Conservation (phyloP, 306 rosid species). For the Glycyrrhiza uralensis region DNA sequence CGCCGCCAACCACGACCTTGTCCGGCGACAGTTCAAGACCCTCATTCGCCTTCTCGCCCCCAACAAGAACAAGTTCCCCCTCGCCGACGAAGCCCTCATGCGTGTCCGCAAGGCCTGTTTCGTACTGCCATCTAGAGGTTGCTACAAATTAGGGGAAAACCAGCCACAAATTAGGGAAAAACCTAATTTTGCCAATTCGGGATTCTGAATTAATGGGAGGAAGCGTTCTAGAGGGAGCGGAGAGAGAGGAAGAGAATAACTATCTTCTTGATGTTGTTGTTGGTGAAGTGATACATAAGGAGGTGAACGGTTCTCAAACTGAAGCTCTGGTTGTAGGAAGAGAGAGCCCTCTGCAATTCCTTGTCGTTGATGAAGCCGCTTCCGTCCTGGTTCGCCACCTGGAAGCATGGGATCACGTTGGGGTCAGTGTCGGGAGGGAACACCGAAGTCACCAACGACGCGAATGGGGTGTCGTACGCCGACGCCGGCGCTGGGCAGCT, state of each 20-base stretch:
- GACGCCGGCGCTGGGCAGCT: constrained; percentile 43
- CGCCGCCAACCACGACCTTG: constrained; percentile 8
- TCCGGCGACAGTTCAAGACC: constrained; percentile 34
- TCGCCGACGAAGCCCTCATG: constrained; percentile 33
- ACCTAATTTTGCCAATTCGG: constrained; percentile 25
- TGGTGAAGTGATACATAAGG: constrained; percentile 80
- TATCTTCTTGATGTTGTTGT: constrained; percentile 61
- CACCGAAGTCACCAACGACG: constrained; percentile 68
- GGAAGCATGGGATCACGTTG: constrained; percentile 69
- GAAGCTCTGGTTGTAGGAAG: constrained; percentile 74
- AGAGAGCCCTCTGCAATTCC: no score
- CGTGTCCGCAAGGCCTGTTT: constrained; percentile 47
- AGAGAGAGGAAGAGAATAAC: constrained; percentile 31
- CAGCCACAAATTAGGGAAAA: not conserved
- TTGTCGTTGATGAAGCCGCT: no score
- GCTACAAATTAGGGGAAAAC: no score
- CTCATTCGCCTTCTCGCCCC: constrained; percentile 40
- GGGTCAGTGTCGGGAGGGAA: constrained; percentile 93
- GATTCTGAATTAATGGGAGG: no score
- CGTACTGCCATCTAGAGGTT: no score
- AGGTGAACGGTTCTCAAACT: constrained; percentile 87
- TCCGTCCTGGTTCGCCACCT: no score
- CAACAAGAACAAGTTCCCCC: constrained; percentile 32
- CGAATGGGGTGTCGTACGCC: constrained; percentile 47
- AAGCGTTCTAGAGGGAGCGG: constrained; percentile 16